Evolutionary conservation across 768 basidiomycete species (phyloP).

Genomic region (Daedalea quercina): DNA sequence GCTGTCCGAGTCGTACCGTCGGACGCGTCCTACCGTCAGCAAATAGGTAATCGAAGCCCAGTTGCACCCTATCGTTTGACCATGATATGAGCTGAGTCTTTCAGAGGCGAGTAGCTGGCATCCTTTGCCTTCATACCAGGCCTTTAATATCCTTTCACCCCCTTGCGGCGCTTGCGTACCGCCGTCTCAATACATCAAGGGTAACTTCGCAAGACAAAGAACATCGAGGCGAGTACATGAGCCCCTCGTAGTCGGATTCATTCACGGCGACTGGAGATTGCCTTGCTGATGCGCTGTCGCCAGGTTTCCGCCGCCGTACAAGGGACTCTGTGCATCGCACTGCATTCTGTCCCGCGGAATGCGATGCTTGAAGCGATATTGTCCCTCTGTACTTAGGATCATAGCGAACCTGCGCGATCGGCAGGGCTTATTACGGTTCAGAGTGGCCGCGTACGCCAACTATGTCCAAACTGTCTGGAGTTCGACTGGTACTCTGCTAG

Average conservation of each 20-base stretch:
- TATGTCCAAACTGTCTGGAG: too few relatives aligned
- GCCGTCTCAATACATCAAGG: background rate
- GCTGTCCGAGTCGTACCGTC: background rate
- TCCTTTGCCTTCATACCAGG: background rate
- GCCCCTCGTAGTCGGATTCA: background rate
- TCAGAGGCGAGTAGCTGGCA: background rate
- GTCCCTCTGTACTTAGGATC: background rate
- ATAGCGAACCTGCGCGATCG: too few relatives aligned
- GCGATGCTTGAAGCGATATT: background rate
- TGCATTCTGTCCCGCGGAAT: background rate
- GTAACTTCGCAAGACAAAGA: background rate
- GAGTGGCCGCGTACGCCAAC: too few relatives aligned
- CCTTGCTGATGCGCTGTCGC: too few relatives aligned
- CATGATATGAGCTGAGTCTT: background rate
- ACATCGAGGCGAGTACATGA: background rate
- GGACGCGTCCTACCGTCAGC: background rate
- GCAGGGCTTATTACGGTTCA: too few relatives aligned
- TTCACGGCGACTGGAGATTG: background rate
- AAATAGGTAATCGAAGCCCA: too few relatives aligned
- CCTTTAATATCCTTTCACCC: background rate
- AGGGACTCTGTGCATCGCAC: background rate
- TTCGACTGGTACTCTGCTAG: too few relatives aligned
- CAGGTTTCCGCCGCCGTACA: background rate
- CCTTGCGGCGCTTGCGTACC: background rate
- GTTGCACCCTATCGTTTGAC: background rate